Evolutionary conservation across 441 rosid genomes (phyloP), one percentile per base, ranked within the genome.

Genomic region (Theobroma grandiflorum): DNA sequence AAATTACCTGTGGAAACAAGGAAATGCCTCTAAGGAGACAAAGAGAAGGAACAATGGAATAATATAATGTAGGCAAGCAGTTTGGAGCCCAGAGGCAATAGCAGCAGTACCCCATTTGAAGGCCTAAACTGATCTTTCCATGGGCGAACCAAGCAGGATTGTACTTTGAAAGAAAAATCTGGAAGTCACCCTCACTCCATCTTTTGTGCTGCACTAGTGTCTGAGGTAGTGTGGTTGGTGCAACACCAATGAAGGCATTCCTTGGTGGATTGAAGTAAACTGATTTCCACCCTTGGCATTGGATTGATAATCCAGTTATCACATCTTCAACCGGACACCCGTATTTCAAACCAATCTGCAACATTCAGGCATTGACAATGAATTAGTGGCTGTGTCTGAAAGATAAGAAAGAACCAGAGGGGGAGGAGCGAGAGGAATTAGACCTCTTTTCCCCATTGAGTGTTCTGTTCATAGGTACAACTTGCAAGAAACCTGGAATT

Each of bases 391-490:
- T 26, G 31, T 26, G 31, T 26, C 1, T 26, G 31, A 26, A 26
- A 26, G 31, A 26, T 26, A 26, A 26, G 31, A 26, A 26, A 26
- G 31, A 26, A 26, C 31, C 0, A 26, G 31, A 26, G 1, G 31
- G 31, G 31, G 31, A 26, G 1, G 31, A 26, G 31, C 31, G 31
- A 26, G 31, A 26, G 31, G 31, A 26, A 26, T 26, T 26, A 26
- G 31, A 90, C 97, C 95, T 91, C 90, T 8, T 81, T 84, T 76
- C 96, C 98, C 98, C 97, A 92, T 78, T 82, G 76, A 38, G 92
- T 88, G 76, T 84, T 86, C 78, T 86, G 81, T 70, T 93, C 97
- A 57, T 59, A 89, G 10, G 86, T 70, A 78, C 90, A 93, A 75
- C 88, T 85, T 68, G 95, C 96, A 20, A 93, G 87, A 76, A 35